These are phyloP conservation scores for Fusarium nodosum DNA, from an alignment of 2,329 filamentous ascomycete species.

Conservation along the genomic window DNA sequence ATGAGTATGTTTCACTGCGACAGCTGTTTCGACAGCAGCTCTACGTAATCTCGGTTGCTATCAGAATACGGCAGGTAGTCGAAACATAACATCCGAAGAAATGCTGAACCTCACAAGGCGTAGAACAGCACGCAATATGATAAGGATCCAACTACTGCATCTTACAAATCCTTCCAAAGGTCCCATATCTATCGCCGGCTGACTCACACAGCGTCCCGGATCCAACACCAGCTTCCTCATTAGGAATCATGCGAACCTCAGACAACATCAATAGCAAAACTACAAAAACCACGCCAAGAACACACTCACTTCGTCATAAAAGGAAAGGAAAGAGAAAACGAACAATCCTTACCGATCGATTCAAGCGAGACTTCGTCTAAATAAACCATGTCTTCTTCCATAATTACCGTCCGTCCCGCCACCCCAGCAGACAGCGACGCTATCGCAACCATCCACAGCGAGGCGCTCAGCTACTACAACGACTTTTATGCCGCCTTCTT, in stretches of 20 bases:
- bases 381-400: conserved; percentile 22
- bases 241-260: conserved; percentile 20
- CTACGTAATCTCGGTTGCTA: not conserved
- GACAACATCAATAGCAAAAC: not conserved
- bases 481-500: conserved; percentile 46
- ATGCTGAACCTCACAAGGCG: not conserved
- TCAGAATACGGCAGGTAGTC: not conserved
- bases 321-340: not conserved
- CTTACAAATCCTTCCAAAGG: conserved; percentile 3
- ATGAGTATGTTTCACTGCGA: not conserved
- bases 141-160: not conserved
- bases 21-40: not conserved
- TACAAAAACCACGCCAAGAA: conserved; percentile 24
- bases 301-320: not conserved
- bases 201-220: conserved; percentile 27
- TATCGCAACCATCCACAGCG: conserved; percentile 39
- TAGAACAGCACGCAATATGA: not conserved
- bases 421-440: conserved; percentile 34
- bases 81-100: too few relatives aligned
- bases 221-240: conserved; percentile 35
- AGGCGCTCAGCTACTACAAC: conserved; percentile 39
- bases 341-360: not conserved
- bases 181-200: conserved; percentile 20
- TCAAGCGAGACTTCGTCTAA: conserved; percentile 1
- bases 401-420: conserved; percentile 37